phyloP scores from a whole-genome alignment of 1,139 yeast species.

The Geotrichum cucujoidarum region DNA sequence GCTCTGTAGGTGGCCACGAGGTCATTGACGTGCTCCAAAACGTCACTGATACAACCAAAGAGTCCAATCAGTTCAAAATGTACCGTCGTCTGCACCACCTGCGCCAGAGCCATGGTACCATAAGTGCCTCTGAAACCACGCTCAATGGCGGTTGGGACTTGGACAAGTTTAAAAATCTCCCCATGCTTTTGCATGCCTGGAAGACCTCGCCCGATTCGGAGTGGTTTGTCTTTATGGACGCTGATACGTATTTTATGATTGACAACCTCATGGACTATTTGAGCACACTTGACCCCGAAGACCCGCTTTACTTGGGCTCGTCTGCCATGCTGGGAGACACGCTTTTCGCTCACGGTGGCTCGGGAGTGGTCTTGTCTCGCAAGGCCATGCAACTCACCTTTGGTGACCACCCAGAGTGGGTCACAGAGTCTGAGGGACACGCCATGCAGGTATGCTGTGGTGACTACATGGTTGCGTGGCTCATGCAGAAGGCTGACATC shows the following conservation, averaged over 20 bases:
- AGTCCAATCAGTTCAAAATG: slow-evolving; percentile 26
- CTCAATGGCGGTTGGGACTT: slow-evolving; percentile 34
- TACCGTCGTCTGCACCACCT: slow-evolving; percentile 31
- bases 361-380: slow-evolving; percentile 37
- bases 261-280: slow-evolving; percentile 32
- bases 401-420: slow-evolving; percentile 28
- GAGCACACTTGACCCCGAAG: slow-evolving; percentile 27
- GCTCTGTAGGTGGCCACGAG: slow-evolving; percentile 34
- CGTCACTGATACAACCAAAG: slow-evolving; percentile 28
- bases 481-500: slow-evolving; percentile 23
- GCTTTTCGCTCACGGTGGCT: slow-evolving; percentile 39
- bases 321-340: slow-evolving; percentile 24
- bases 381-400: slow-evolving; percentile 31
- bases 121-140: slow-evolving; percentile 17
- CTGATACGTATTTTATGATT: slow-evolving; percentile 35
- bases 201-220: slow-evolving; percentile 30
- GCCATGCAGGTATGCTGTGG: slow-evolving; percentile 36
- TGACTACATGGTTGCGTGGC: slow-evolving; percentile 36
- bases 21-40: slow-evolving; percentile 35
- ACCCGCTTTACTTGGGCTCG: slow-evolving; percentile 35
- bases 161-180: slow-evolving; percentile 39
- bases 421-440: slow-evolving; percentile 27
- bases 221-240: slow-evolving; percentile 41
- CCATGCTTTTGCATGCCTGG: slow-evolving; percentile 38
- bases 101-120: slow-evolving; percentile 25